phyloP scores from a whole-genome alignment of 208 protist genomes.

The Leishmania tropica region DNA sequence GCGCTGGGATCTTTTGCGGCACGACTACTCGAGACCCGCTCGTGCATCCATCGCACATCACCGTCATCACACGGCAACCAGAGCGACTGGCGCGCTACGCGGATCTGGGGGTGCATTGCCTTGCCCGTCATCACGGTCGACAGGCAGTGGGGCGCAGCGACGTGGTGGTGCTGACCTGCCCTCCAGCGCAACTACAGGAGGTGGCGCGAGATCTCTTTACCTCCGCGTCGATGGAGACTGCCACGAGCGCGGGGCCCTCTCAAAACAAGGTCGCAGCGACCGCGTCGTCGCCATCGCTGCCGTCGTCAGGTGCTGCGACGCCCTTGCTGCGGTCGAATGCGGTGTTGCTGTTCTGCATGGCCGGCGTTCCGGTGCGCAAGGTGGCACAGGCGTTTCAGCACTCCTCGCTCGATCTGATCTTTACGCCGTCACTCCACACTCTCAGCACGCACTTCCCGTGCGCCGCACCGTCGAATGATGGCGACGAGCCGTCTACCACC shows the following conservation, averaged over 20 bases:
- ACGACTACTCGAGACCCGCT: conserved; percentile 19
- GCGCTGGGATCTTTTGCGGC: neutral
- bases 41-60: conserved; percentile 74
- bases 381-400: conserved; percentile 61
- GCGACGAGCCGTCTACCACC: neutral
- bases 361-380: conserved; percentile 47
- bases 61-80: conserved; percentile 74
- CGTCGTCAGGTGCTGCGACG: neutral
- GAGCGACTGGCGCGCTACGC: conserved; percentile 49
- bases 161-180: conserved; percentile 68
- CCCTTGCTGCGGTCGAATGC: conserved; percentile 33
- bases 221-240: neutral
- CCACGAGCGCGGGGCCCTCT: conserved; percentile 5
- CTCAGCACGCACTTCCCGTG: conserved; percentile 1
- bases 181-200: conserved; percentile 60
- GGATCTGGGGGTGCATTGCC: conserved; percentile 56
- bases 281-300: neutral
- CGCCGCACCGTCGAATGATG: neutral
- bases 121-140: conserved; percentile 42
- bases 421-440: neutral
- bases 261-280: neutral
- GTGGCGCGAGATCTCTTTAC: conserved; percentile 49
- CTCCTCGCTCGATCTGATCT: conserved; percentile 16
- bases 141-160: conserved; percentile 46
- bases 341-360: conserved; percentile 68